Evolutionary conservation across 805 yeast genomes (phyloP), one percentile per base, ranked within the genome.

Genomic region (Saturnispora hagleri): DNA sequence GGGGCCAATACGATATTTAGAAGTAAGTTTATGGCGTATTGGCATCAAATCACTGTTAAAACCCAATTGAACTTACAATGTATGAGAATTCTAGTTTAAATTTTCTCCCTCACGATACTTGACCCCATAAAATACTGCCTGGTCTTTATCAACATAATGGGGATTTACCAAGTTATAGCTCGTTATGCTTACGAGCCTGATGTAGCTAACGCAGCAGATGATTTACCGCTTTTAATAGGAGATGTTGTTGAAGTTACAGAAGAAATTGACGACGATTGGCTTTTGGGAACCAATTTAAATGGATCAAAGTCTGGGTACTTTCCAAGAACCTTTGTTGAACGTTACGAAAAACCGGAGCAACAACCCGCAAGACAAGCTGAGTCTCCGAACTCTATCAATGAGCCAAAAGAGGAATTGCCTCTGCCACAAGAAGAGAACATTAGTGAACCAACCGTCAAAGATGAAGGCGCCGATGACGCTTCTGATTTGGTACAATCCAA

Each of bases 251-350:
- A 81, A 3, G 97, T 91, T 27, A 80, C 83, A 5, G 80, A 79
- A 38, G 73, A 87, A 50, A 96, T 89, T 58, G 97, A 91, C 65
- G 95, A 82, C 6, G 96, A 90, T 56, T 93, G 98, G 98, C 85
- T 79, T 62, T 72, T 77, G 40, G 99, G 99, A 3, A 69, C 73
- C 4, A 85, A 77, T 59, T 61, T 60, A 3, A 76, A 70, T 54
- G 34, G 47, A 4, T 69, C 70, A 33, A 61, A 56, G 9, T 67
- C 77, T 20, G 99, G 99, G 7, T 82, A 90, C 71, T 93, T 93
- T 60, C 99, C 99, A 3, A 80, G 77, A 63, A 81, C 80, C 62
- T 91, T 88, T 70, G 98, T 91, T 5, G 79, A 79, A 41, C 36
- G 20, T n/a, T 35, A 34, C 9, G 35, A 44, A n/a, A 53, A 46